Evolutionary conservation across 1,284 basidiomycete species (phyloP).

Genomic region (Lentinula novae-zelandiae): DNA sequence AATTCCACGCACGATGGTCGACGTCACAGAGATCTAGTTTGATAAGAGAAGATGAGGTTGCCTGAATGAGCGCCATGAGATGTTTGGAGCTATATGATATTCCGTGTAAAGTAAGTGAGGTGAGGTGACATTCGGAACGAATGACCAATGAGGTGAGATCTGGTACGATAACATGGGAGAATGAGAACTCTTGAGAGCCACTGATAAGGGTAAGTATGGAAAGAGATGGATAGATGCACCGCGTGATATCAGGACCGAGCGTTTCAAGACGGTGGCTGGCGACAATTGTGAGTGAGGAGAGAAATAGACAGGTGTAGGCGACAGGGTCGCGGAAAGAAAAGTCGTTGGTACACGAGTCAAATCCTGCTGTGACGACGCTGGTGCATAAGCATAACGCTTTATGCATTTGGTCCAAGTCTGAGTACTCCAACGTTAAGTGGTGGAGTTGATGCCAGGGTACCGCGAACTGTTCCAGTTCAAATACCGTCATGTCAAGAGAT

Average conservation of each 20-base stretch:
- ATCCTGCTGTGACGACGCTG: neutral
- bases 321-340: slow-evolving; percentile 1
- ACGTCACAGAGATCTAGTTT: slow-evolving; percentile 8
- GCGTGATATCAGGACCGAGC: neutral
- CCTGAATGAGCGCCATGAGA: neutral
- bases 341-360: neutral
- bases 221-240: neutral
- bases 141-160: neutral
- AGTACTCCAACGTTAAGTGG: neutral
- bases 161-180: neutral
- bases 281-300: neutral
- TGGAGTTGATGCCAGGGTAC: slow-evolving; percentile 1
- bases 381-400: neutral
- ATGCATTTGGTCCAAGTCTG: neutral
- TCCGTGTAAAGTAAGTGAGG: neutral
- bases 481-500: neutral
- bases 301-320: neutral
- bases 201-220: neutral
- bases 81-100: slow-evolving; percentile 1
- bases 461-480: neutral
- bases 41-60: neutral
- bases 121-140: neutral
- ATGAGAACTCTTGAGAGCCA: neutral
- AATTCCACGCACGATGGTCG: neutral
- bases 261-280: neutral